phyloP scores from a whole-genome alignment of 2,329 filamentous ascomycete genomes.

The Celoporthe dispersa region DNA sequence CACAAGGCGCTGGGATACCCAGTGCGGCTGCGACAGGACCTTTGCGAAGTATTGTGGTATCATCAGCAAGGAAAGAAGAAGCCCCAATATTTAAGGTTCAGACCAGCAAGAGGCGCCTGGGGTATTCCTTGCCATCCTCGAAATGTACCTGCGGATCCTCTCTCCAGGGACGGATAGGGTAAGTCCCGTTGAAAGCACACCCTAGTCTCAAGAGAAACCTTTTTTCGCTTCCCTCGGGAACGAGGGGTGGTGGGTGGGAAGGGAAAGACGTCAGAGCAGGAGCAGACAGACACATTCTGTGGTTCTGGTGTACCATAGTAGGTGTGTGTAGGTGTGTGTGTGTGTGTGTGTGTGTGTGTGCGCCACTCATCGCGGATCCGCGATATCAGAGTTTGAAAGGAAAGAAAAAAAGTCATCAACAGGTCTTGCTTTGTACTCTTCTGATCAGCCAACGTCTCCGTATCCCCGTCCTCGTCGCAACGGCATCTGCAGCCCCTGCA shows the following conservation, averaged over 20 bases:
- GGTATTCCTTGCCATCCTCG: constrained; percentile 19
- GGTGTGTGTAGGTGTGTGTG: neutral
- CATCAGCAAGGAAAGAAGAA: constrained; percentile 22
- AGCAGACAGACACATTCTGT: neutral
- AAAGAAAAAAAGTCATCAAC: neutral
- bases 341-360: neutral
- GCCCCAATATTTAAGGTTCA: constrained; percentile 24
- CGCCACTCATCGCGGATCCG: constrained; percentile 25
- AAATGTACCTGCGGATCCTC: constrained; percentile 14
- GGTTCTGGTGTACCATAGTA: neutral
- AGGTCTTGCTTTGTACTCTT: neutral
- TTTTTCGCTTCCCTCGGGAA: constrained; percentile 23
- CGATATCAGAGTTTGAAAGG: constrained; percentile 18
- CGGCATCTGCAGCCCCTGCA: constrained; percentile 25
- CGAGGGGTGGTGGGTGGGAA: constrained; percentile 14
- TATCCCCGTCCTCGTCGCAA: constrained; percentile 13
- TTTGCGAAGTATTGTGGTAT: constrained; percentile 15
- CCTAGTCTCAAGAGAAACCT: neutral
- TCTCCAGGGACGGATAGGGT: constrained; percentile 17
- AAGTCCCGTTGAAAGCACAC: constrained; percentile 23
- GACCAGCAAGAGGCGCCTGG: constrained; percentile 20
- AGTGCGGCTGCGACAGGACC: constrained; percentile 19
- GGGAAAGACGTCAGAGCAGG: constrained; percentile 15
- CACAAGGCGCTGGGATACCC: constrained; percentile 21
- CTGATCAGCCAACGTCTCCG: neutral